Evolutionary conservation across 2,329 filamentous ascomycete genomes (phyloP).

Genomic region (Shiraia sp.): DNA sequence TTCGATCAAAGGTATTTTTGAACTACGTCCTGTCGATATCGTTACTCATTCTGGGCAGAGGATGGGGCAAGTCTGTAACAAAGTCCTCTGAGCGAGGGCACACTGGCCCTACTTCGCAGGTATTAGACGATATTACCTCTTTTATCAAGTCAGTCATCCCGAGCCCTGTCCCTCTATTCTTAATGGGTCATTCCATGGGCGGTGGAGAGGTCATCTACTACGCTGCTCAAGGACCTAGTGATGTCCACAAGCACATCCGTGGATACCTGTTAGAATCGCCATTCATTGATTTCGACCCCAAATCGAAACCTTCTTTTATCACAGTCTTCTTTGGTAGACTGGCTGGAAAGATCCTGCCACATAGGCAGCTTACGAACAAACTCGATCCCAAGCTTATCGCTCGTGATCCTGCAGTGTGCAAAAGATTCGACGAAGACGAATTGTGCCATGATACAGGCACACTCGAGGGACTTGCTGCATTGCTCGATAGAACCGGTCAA

Average conservation of each 20-base stretch:
- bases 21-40: not conserved
- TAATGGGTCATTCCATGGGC: constrained; percentile 92
- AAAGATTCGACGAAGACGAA: constrained; percentile 65
- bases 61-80: constrained; percentile 78
- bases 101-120: constrained; percentile 72
- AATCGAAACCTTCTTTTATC: constrained; percentile 64
- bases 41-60: constrained; percentile 48
- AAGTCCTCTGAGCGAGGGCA: constrained; percentile 67
- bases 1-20: constrained; percentile 73
- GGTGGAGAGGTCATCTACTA: constrained; percentile 75
- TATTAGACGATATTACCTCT: constrained; percentile 77
- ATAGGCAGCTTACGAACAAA: constrained; percentile 66
- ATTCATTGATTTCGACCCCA: constrained; percentile 72
- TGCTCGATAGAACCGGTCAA: constrained; percentile 73
- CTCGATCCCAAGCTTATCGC: constrained; percentile 68
- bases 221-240: constrained; percentile 49
- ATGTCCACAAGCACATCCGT: constrained; percentile 63
- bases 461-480: constrained; percentile 74
- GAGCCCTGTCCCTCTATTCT: constrained; percentile 66
- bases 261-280: constrained; percentile 80
- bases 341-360: constrained; percentile 69
- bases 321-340: constrained; percentile 70
- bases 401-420: constrained; percentile 67
- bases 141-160: constrained; percentile 68
- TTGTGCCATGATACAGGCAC: constrained; percentile 84